Percentiles rank a stretch among this genome's conserved stretches.
Evolutionary conservation across 2,329 filamentous ascomycete genomes (phyloP).

Genomic region (Apiospora arundinis): DNA sequence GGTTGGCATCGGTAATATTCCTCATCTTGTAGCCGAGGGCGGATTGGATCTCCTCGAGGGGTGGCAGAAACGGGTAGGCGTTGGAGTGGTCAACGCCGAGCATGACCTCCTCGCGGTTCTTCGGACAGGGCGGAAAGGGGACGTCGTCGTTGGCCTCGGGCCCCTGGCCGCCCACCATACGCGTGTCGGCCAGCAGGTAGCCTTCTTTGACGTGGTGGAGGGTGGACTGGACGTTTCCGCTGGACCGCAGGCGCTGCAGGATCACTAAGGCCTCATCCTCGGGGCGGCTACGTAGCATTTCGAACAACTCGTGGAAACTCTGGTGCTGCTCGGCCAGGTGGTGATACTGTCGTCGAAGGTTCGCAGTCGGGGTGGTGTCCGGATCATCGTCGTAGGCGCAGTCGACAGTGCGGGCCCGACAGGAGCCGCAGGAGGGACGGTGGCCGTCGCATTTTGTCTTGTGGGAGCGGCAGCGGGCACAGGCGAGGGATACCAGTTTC

Average conservation of each 20-base stretch:
- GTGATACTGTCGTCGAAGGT: constrained; percentile 20
- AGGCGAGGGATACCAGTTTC: constrained; percentile 18
- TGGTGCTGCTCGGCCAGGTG: constrained; percentile 22
- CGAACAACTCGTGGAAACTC: constrained; percentile 20
- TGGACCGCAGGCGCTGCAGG: constrained; percentile 18
- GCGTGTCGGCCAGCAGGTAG: constrained; percentile 14
- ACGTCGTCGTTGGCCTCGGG: not conserved
- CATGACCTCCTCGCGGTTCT: constrained; percentile 13
- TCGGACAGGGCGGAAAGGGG: not conserved
- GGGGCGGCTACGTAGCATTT: constrained; percentile 22
- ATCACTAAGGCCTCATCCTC: constrained; percentile 22
- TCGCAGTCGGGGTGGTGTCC: constrained; percentile 21
- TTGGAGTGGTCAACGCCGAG: constrained; percentile 11
- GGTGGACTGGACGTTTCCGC: constrained; percentile 12
- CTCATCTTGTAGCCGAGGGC: constrained; percentile 15
- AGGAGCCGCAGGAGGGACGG: constrained; percentile 18
- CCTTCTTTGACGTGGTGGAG: constrained; percentile 20
- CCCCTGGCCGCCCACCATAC: not conserved
- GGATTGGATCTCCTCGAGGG: not conserved
- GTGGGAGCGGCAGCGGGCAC: constrained; percentile 19
- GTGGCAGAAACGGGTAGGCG: constrained; percentile 9
- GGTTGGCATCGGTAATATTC: not conserved
- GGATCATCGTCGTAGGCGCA: constrained; percentile 23
- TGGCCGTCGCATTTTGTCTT: constrained; percentile 23
- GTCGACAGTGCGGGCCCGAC: not conserved